A percentile compares a stretch with the other conserved stretches of the same genome.
phyloP scores from a whole-genome alignment of 164 flowering plant species.

The Nymphaea thermarum region DNA sequence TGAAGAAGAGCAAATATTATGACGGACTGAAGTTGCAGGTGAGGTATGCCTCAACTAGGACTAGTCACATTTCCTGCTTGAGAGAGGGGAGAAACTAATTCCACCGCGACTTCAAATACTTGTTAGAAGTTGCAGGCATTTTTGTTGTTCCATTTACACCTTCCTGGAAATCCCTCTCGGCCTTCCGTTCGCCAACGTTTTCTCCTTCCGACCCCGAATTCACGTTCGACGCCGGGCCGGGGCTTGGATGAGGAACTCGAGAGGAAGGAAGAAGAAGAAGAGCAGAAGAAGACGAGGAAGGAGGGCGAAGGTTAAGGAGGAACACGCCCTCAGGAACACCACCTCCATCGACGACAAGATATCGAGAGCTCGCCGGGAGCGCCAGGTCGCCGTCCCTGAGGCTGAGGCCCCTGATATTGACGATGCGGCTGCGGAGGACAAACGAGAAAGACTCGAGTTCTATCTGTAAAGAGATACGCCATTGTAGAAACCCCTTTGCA shows the following conservation, averaged over 20 bases:
- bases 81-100: no score
- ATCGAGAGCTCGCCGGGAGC: slow-evolving; percentile 35
- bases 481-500: neutral
- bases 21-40: no score
- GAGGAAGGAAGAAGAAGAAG: neutral
- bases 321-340: slow-evolving; percentile 75
- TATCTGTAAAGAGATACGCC: neutral
- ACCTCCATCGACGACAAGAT: slow-evolving; percentile 84
- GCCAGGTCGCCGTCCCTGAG: slow-evolving; percentile 10
- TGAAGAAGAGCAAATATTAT: no score
- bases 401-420: slow-evolving; percentile 14
- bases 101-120: no score
- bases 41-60: no score
- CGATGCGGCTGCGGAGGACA: slow-evolving; percentile 24
- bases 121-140: no score
- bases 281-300: slow-evolving; percentile 1
- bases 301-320: slow-evolving; percentile 22
- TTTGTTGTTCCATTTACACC: no score
- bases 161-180: no score
- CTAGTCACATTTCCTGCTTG: no score
- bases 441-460: slow-evolving; percentile 28
- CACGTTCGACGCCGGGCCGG: slow-evolving; percentile 41
- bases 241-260: slow-evolving; percentile 9
- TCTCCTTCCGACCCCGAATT: slow-evolving; percentile 10
- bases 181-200: no score